A percentile compares a stretch with the other conserved stretches of the same genome.
These are phyloP conservation scores for Scutellaria galericulata DNA, from an alignment of 257 asterid genomes.

Conservation along the genomic window DNA sequence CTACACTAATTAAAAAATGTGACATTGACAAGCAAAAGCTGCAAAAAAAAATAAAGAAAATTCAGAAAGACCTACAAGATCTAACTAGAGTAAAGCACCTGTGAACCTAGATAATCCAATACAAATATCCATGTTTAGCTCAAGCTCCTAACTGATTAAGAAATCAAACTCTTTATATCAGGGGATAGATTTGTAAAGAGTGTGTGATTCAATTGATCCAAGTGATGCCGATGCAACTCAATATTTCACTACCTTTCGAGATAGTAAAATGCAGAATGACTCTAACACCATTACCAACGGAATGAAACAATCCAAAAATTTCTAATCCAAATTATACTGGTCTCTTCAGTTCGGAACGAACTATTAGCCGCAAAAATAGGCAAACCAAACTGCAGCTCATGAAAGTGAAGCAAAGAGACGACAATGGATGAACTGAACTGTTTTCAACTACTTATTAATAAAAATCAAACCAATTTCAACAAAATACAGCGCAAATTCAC, in stretches of 20 bases:
- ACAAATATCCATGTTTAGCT: neutral
- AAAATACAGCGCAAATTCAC: neutral
- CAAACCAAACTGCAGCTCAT: slow-evolving; percentile 1
- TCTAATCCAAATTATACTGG: slow-evolving; percentile 1
- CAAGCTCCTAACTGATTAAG: neutral
- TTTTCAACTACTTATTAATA: neutral
- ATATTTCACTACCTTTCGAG: neutral
- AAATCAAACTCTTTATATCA: neutral
- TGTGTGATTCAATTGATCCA: slow-evolving; percentile 14
- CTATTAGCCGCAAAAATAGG: neutral
- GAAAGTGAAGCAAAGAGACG: neutral
- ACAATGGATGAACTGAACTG: neutral
- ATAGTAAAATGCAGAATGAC: neutral
- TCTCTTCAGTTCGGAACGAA: neutral
- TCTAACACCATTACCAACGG: neutral
- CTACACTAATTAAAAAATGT: neutral
- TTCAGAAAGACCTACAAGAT: neutral
- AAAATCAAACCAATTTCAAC: slow-evolving; percentile 8
- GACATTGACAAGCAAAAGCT: neutral
- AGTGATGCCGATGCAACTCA: neutral
- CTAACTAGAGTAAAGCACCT: neutral
- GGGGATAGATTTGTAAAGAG: neutral
- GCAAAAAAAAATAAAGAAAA: neutral
- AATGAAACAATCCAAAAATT: neutral
- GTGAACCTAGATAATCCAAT: neutral